Conservation (phyloP, 2,329 filamentous ascomycete genomes). For the Ophiocordyceps robertsii region DNA sequence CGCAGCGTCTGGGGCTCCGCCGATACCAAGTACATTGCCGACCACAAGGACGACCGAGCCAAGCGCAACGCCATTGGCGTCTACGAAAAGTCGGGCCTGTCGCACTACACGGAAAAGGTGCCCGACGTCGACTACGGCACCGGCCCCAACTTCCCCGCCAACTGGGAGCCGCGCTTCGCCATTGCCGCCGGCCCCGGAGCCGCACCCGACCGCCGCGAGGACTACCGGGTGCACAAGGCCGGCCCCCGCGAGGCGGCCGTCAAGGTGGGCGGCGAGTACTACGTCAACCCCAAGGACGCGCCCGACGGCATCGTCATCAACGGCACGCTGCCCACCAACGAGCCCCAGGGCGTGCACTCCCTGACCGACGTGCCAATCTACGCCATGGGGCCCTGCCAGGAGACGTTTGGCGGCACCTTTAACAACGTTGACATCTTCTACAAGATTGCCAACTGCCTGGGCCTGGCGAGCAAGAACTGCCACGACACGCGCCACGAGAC, state of each 20-base stretch:
- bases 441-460: slow-evolving; percentile 57
- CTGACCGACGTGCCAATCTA: slow-evolving; percentile 70
- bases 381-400: slow-evolving; percentile 66
- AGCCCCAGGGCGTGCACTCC: slow-evolving; percentile 60
- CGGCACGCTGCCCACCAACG: slow-evolving; percentile 53
- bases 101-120: slow-evolving; percentile 54
- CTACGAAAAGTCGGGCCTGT: slow-evolving; percentile 61
- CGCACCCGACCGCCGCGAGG: slow-evolving; percentile 62
- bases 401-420: slow-evolving; percentile 59
- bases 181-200: slow-evolving; percentile 61
- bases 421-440: slow-evolving; percentile 63
- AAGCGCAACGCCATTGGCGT: slow-evolving; percentile 65
- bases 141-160: slow-evolving; percentile 63
- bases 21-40: slow-evolving; percentile 63
- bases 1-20: slow-evolving; percentile 59
- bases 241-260: slow-evolving; percentile 50
- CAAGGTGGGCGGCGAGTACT: slow-evolving; percentile 41
- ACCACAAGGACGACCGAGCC: slow-evolving; percentile 50
- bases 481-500: background rate
- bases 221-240: slow-evolving; percentile 56
- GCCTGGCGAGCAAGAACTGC: slow-evolving; percentile 24
- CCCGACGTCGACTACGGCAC: slow-evolving; percentile 55
- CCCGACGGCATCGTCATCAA: slow-evolving; percentile 58
- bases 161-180: slow-evolving; percentile 77
- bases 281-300: slow-evolving; percentile 55